Evolutionary conservation across 1,284 basidiomycete species (phyloP).

Genomic region (Cerrena zonata): DNA sequence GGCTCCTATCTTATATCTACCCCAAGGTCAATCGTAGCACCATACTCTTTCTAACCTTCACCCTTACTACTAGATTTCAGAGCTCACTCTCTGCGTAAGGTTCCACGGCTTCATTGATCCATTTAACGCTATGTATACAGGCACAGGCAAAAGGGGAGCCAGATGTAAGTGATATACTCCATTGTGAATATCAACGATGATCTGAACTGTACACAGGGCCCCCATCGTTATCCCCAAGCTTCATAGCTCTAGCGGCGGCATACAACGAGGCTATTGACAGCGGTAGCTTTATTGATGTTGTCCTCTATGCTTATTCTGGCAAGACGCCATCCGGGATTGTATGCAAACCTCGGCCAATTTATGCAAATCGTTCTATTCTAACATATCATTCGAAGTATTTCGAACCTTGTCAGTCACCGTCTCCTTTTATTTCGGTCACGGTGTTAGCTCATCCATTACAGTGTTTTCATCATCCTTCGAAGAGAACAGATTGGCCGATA

Average conservation of each 20-base stretch:
- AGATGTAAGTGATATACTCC: not conserved
- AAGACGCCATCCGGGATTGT: slow-evolving; percentile 4
- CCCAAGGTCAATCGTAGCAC: too few species aligned
- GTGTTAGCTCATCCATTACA: not conserved
- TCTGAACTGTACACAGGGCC: not conserved
- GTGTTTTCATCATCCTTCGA: slow-evolving; percentile 3
- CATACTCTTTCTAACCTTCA: too few species aligned
- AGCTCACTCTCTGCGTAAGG: not conserved
- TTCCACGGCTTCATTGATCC: not conserved
- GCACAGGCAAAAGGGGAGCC: too few species aligned
- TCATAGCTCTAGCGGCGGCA: slow-evolving; percentile 1
- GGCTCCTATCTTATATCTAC: too few species aligned
- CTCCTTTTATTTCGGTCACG: not conserved
- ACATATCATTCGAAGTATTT: slow-evolving; percentile 10
- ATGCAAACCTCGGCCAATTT: slow-evolving; percentile 8
- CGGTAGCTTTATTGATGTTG: slow-evolving; percentile 13
- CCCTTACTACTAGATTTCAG: not conserved
- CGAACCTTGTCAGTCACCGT: slow-evolving; percentile 7
- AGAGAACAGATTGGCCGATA: slow-evolving; percentile 11
- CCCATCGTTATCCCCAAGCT: not conserved
- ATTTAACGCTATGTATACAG: not conserved
- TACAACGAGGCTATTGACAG: slow-evolving; percentile 3
- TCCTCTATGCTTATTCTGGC: slow-evolving; percentile 13
- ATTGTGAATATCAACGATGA: not conserved
- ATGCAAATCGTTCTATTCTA: slow-evolving; percentile 13